phyloP scores from a whole-genome alignment of 163 green algal species.

The Scenedesmus sp. region DNA sequence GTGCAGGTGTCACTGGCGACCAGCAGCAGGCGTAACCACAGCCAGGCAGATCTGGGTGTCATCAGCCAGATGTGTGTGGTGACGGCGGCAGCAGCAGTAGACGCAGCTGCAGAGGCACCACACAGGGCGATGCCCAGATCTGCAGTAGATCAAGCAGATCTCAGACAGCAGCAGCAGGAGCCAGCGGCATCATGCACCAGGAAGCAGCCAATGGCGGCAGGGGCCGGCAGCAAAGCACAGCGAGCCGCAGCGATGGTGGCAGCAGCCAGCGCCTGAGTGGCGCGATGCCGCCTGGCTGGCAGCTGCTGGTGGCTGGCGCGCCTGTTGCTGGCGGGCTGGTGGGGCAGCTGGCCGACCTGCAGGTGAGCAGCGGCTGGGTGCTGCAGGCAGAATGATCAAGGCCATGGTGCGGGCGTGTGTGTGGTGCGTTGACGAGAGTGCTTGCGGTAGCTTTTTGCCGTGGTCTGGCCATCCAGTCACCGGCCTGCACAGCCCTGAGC shows the following conservation, averaged over 20 bases:
- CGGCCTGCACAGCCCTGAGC: too few species aligned
- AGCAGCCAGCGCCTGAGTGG: not conserved
- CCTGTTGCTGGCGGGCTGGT: conserved; percentile 35
- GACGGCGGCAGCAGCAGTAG: conserved; percentile 8
- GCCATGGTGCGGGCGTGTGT: too few species aligned
- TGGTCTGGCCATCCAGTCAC: too few species aligned
- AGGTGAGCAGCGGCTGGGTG: not conserved
- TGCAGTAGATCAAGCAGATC: not conserved
- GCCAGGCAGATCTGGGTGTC: conserved; percentile 25
- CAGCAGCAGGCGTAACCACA: not conserved
- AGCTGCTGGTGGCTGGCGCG: not conserved
- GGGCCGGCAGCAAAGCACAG: not conserved
- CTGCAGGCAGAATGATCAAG: not conserved
- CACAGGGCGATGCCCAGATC: not conserved
- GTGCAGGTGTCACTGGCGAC: not conserved
- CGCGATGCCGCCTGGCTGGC: not conserved
- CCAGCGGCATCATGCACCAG: not conserved
- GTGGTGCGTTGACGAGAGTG: too few species aligned
- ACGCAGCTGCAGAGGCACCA: not conserved
- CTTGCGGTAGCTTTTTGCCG: too few species aligned
- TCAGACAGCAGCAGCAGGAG: not conserved
- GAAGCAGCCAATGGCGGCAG: too few species aligned
- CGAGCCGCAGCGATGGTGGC: not conserved
- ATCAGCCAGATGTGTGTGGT: conserved; percentile 38
- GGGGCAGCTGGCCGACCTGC: not conserved